Base-by-base conservation (phyloP, 2,329 filamentous ascomycete species). In the Botrytis fragariae region DNA sequence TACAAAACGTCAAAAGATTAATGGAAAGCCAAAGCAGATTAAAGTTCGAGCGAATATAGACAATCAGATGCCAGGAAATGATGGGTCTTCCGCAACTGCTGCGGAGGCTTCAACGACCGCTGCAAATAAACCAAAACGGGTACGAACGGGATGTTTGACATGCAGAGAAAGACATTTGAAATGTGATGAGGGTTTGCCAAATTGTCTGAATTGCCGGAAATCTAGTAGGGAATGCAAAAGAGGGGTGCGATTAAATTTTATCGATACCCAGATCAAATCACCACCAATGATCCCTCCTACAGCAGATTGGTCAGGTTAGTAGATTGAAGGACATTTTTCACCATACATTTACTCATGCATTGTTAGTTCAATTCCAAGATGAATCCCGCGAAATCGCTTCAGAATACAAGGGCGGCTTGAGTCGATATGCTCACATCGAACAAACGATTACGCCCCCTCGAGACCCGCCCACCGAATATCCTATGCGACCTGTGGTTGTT, bases 91-190 rank as follows among this genome's bases (percentile, higher is more conserved):
- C 54, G 73, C 75, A 37, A 74, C 71, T 65, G 69, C 74, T 61
- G 76, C 74, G 48, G 78, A 76, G 20, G 67, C 72, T 32, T n/a
- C 73, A 32, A 69, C 62, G 14, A 72, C 73, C 20, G 76, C 74
- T 65, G 75, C 76, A 42, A 80, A 70, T 72, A 95, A 95, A 82
- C 90, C 93, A n/a, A 95, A 92, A 83, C 87, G 95, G 76, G 94
- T 97, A 29, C 90, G 95, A 64, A 98, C 95, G 4, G 95, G 95
- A 54, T 98, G 95, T 81, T 84, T 97, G 77, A 98, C 95, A 3
- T 98, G 95, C 82, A 88, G 95, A 77, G 93, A 97, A 82, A 87
- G 94, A 64, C 95, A 97, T 84, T 85, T 97, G 69, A 97, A 97
- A 82, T 97, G 95, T 82, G 95, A 97, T 51, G 72, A 73, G 32